These are phyloP conservation scores for Penicillium bovifimosum DNA, from an alignment of 495 filamentous ascomycete genomes.

Conservation along the genomic window DNA sequence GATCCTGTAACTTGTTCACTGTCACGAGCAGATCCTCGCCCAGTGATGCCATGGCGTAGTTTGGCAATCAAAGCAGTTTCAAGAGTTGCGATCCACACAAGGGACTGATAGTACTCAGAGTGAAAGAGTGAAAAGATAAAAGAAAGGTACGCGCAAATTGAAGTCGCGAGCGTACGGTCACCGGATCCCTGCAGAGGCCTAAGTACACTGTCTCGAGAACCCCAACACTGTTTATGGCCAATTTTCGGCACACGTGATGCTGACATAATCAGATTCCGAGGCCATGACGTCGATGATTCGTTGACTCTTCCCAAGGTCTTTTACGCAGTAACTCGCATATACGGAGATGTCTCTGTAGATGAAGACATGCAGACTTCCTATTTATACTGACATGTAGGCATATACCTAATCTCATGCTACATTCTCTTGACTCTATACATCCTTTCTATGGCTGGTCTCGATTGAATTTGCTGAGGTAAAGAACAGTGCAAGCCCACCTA, in stretches of 20 bases:
- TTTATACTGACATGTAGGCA: background rate
- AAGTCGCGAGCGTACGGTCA: slow-evolving; percentile 7
- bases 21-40: slow-evolving; percentile 89
- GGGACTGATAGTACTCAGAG: background rate
- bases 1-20: slow-evolving; percentile 94
- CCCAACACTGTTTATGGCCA: slow-evolving; percentile 21
- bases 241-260: slow-evolving; percentile 21
- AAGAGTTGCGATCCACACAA: background rate
- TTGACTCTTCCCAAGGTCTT: background rate
- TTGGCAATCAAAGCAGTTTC: background rate
- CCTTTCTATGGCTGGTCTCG: background rate
- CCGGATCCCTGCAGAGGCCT: slow-evolving; percentile 3
- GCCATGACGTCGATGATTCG: slow-evolving; percentile 10
- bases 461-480: background rate
- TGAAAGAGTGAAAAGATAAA: background rate
- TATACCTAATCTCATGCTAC: too few relatives aligned
- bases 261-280: slow-evolving; percentile 3
- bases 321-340: background rate
- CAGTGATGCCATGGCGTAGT: slow-evolving; percentile 55
- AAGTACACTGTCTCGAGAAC: background rate
- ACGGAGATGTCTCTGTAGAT: too few relatives aligned
- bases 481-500: too few relatives aligned
- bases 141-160: background rate
- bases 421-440: too few relatives aligned
- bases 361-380: too few relatives aligned